phyloP scores from a whole-genome alignment of 2,329 filamentous ascomycete genomes.

The Nigrospora osmanthi region DNA sequence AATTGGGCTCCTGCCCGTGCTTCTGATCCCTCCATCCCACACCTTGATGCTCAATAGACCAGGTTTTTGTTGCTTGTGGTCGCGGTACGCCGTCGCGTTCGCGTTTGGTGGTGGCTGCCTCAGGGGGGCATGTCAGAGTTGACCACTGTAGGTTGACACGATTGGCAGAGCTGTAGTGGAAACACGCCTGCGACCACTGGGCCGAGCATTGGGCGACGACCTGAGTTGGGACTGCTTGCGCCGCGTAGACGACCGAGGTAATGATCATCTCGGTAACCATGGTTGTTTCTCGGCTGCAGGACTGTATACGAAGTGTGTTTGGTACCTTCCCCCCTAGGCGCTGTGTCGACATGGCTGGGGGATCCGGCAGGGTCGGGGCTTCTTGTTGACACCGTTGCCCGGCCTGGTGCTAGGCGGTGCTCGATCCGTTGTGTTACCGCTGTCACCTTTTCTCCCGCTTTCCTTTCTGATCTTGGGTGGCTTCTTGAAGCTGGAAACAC shows the following conservation, averaged over 20 bases:
- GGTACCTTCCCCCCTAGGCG: too few relatives aligned
- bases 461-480: slow-evolving; percentile 7
- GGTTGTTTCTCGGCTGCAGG: slow-evolving; percentile 7
- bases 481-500: slow-evolving; percentile 8
- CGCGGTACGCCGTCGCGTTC: neutral
- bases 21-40: neutral
- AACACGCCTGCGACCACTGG: slow-evolving; percentile 12
- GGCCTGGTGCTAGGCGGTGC: neutral
- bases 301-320: neutral
- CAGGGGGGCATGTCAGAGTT: slow-evolving; percentile 3
- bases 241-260: slow-evolving; percentile 7
- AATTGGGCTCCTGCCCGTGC: neutral
- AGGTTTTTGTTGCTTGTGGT: neutral
- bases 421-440: slow-evolving; percentile 6
- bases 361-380: too few relatives aligned
- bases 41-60: neutral
- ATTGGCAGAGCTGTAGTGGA: slow-evolving; percentile 14
- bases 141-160: neutral
- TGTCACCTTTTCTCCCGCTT: slow-evolving; percentile 8
- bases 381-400: too few relatives aligned
- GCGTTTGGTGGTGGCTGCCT: neutral
- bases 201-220: slow-evolving; percentile 5
- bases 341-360: too few relatives aligned
- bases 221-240: neutral
- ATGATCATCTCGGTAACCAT: slow-evolving; percentile 8